Evolutionary conservation across 106 monocot genomes (phyloP).

Genomic region (Vanilla planifolia): DNA sequence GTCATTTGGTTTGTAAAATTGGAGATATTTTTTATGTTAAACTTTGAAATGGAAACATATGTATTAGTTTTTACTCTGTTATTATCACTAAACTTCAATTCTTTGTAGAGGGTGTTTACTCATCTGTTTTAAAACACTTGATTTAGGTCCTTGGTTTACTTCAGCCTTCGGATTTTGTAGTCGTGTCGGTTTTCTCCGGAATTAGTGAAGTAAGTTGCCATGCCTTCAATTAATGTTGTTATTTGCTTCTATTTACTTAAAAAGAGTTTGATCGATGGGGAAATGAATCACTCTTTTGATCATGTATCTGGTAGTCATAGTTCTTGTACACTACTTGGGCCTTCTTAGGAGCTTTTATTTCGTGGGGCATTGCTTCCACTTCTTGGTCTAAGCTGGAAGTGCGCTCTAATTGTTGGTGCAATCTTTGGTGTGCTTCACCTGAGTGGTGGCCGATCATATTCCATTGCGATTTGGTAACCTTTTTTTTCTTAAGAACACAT

Average conservation of each 20-base stretch:
- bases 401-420: slow-evolving; percentile 54
- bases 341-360: slow-evolving; percentile 79
- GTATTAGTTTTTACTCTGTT: too few relatives aligned
- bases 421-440: slow-evolving; percentile 89
- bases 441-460: slow-evolving; percentile 65
- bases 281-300: too few relatives aligned
- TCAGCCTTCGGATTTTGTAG: slow-evolving; percentile 62
- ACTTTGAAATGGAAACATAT: too few relatives aligned
- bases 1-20: too few relatives aligned
- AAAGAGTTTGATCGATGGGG: too few relatives aligned
- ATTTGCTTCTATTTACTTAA: background rate
- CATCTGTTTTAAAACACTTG: background rate
- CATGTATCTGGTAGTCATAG: too few relatives aligned
- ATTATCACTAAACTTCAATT: background rate
- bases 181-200: slow-evolving; percentile 84
- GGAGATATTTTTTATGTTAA: too few relatives aligned
- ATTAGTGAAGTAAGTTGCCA: slow-evolving; percentile 70
- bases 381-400: slow-evolving; percentile 70
- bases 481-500: background rate
- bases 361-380: slow-evolving; percentile 76
- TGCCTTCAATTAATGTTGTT: background rate
- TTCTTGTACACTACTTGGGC: background rate
- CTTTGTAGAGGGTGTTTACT: background rate
- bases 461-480: slow-evolving; percentile 69
- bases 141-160: slow-evolving; percentile 67